Base-by-base conservation (phyloP, 2,329 filamentous ascomycete genomes). In the Ophiocordyceps camponoti-rufipedis region DNA sequence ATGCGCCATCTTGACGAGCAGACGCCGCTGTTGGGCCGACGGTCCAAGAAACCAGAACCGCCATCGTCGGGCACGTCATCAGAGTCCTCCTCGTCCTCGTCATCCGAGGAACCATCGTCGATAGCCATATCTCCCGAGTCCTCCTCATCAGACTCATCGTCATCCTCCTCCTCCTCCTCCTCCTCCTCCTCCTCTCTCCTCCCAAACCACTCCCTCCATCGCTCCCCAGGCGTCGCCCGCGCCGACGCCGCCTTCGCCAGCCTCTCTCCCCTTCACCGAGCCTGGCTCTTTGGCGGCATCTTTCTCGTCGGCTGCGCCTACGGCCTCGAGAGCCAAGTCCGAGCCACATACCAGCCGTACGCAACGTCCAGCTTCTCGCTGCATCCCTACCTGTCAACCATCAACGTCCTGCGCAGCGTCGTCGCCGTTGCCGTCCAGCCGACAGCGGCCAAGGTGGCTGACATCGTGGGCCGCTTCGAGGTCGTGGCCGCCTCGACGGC, bases 221-320 rank as follows among this genome's bases (percentile, higher is more conserved):
- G 35, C 35, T 16, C 52, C n/a, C 45, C 56, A 1, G 74, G 73
- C 53, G 73, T 77, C 31, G 64, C 60, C 19, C 69, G 72, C 4
- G 69, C 75, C 48, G 70, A 72, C 42, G 63, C 65, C 19, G 60
- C 74, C 12, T 63, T 68, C 0, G 58, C 62, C 4, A 63, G 68
- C 39, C 62, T 77, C 16, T 68, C 65, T 0, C 48, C 56, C 0
- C 48, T 55, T 3, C 68, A 77, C 50, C 68, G 72, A 2, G 52
- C 68, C 13, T 63, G 66, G 48, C 62, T 80, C 43, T 78, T 78
- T 51, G 52, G 68, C 29, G 66, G 71, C 23, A 67, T 79, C 45
- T 79, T 80, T 54, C 53, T 80, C 18, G 63, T 78, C 42, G 70
- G 73, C 2, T 80, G 76, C 53, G 72, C 71, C 6, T 79, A 78